These are phyloP conservation scores for Ajuga reptans DNA, from an alignment of 305 asterid genomes.

Conservation along the genomic window DNA sequence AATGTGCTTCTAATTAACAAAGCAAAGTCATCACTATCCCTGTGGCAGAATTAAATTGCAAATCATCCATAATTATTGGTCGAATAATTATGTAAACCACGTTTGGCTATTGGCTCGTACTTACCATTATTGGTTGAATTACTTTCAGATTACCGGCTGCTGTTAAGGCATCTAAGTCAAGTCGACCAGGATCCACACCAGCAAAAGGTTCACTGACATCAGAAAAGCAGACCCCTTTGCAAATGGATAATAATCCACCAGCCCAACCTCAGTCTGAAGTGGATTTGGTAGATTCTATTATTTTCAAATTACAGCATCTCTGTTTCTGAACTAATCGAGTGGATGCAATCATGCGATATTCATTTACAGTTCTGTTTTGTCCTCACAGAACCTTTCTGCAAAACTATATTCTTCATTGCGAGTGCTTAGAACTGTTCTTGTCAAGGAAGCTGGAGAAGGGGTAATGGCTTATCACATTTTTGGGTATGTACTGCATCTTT, in stretches of 20 bases:
- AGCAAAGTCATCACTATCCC: not conserved
- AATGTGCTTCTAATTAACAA: not conserved
- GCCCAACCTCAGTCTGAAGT: constrained; percentile 44
- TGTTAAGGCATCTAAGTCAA: constrained; percentile 45
- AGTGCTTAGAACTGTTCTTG: constrained; percentile 48
- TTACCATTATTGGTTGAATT: constrained; percentile 15
- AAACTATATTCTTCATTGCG: constrained; percentile 54
- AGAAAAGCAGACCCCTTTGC: constrained; percentile 39
- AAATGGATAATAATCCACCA: constrained; percentile 26
- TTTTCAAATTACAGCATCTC: constrained; percentile 1
- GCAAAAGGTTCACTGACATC: constrained; percentile 58
- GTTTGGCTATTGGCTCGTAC: constrained; percentile 11
- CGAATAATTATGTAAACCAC: not conserved
- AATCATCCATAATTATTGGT: not conserved
- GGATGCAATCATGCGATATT: not conserved
- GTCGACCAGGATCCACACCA: constrained; percentile 55
- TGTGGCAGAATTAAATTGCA: not conserved
- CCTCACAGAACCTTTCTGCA: constrained; percentile 51
- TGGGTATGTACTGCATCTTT: constrained; percentile 33
- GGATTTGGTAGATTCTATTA: constrained; percentile 45
- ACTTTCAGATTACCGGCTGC: constrained; percentile 59
- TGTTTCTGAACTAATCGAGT: not conserved
- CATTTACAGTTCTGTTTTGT: not conserved
- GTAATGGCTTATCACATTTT: constrained; percentile 63
- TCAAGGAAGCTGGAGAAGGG: constrained; percentile 60